Percentiles rank a stretch among this genome's conserved stretches.
phyloP scores from a whole-genome alignment of 192 early-diverging fungal genomes.

The Geosiphon pyriformis region DNA sequence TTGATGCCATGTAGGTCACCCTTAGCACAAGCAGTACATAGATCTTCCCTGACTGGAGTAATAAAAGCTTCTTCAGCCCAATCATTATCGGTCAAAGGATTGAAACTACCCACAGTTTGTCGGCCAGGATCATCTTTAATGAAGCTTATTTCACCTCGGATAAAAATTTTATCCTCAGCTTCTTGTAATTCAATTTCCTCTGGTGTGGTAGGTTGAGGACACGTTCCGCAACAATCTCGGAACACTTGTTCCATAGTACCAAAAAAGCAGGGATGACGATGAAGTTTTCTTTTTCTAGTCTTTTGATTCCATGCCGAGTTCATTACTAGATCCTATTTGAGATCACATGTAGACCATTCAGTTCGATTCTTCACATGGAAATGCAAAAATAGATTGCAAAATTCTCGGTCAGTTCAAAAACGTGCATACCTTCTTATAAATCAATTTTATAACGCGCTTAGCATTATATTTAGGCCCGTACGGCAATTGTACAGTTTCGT shows the following conservation, averaged over 20 bases:
- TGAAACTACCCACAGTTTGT: background rate
- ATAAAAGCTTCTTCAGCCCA: slow-evolving; percentile 10
- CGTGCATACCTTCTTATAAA: slow-evolving; percentile 6
- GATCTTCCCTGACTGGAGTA: background rate
- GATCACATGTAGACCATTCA: background rate
- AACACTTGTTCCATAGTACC: slow-evolving; percentile 16
- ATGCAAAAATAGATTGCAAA: too few relatives aligned
- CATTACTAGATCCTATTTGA: slow-evolving; percentile 3
- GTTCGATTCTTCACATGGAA: too few relatives aligned
- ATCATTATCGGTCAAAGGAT: slow-evolving; percentile 1
- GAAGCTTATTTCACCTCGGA: slow-evolving; percentile 1
- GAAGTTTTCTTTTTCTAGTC: background rate
- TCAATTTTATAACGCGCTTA: background rate
- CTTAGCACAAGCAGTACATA: slow-evolving; percentile 5
- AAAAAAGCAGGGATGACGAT: slow-evolving; percentile 15
- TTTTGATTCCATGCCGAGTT: background rate
- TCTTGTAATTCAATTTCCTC: background rate
- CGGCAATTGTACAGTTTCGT: slow-evolving; percentile 5
- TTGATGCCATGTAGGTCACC: background rate
- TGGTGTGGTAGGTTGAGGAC: background rate
- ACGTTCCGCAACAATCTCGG: slow-evolving; percentile 8
- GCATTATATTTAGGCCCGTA: background rate
- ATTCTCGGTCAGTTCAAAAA: too few relatives aligned
- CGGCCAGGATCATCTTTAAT: background rate
- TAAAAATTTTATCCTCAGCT: slow-evolving; percentile 3